phyloP scores from a whole-genome alignment of 73 alveolate genomes.

The Diophrys sp. region DNA sequence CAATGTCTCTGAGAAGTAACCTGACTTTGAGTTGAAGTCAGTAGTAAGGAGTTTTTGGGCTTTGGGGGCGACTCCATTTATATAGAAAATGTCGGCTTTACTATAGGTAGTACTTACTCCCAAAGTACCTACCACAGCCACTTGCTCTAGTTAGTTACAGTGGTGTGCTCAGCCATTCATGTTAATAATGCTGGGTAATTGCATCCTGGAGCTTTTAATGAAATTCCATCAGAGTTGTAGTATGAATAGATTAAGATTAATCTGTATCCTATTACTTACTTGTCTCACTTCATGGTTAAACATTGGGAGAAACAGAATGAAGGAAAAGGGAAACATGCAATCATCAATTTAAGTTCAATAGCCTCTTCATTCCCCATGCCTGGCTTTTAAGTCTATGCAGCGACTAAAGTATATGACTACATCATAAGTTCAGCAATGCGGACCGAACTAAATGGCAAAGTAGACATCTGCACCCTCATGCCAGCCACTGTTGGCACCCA shows the following conservation, averaged over 20 bases:
- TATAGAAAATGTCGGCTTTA: too few species aligned
- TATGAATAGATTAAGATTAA: not conserved
- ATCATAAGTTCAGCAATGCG: not conserved
- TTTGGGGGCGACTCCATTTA: too few species aligned
- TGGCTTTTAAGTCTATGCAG: slow-evolving; percentile 7
- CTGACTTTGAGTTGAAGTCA: too few species aligned
- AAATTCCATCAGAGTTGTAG: not conserved
- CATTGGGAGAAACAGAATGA: not conserved
- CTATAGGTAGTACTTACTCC: too few species aligned
- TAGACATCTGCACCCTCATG: not conserved
- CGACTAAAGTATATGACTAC: not conserved
- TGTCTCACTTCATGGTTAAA: slow-evolving; percentile 3
- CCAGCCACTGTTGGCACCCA: not conserved
- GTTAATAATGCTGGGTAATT: too few species aligned
- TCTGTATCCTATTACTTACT: not conserved
- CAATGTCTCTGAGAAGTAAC: too few species aligned
- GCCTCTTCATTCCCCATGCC: slow-evolving; percentile 12
- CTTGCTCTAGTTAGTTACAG: too few species aligned
- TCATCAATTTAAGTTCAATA: not conserved
- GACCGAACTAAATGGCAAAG: not conserved
- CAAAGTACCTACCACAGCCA: too few species aligned
- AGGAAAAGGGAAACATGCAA: slow-evolving; percentile 22
- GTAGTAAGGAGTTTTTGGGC: too few species aligned
- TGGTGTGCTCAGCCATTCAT: too few species aligned
- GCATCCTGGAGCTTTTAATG: not conserved